Conservation (phyloP, 2,329 filamentous ascomycete genomes). For the Pestalotiopsis sp. region DNA sequence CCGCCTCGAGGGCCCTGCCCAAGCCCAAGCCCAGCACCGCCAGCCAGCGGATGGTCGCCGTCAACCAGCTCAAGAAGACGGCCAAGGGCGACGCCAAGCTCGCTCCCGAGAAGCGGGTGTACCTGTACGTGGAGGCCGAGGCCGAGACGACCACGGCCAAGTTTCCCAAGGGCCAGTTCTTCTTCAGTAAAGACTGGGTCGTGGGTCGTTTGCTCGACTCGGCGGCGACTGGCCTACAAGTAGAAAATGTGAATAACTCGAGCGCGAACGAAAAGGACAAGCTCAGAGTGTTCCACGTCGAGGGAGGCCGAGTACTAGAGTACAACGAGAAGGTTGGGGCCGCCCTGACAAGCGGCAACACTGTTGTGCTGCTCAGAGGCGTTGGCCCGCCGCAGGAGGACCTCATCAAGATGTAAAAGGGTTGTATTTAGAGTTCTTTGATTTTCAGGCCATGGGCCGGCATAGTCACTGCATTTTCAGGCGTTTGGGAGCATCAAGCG, state of each 20-base stretch:
- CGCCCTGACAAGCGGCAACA: conserved; percentile 79
- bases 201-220: conserved; percentile 81
- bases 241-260: conserved; percentile 83
- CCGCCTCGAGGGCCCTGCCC: conserved; percentile 60
- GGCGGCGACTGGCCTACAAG: conserved; percentile 75
- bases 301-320: conserved; percentile 82
- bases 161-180: conserved; percentile 80
- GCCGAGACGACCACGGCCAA: conserved; percentile 84
- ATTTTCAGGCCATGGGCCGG: background rate
- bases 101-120: conserved; percentile 81
- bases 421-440: too few species aligned
- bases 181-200: conserved; percentile 85
- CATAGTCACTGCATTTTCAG: conserved; percentile 18
- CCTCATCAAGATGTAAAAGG: conserved; percentile 62
- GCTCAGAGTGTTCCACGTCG: conserved; percentile 88
- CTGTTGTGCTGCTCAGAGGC: conserved; percentile 83
- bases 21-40: conserved; percentile 66
- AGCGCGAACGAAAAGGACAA: conserved; percentile 76
- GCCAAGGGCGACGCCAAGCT: conserved; percentile 91
- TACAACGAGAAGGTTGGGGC: conserved; percentile 85
- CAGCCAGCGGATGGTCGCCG: conserved; percentile 66
- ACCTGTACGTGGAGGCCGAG: conserved; percentile 88
- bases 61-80: conserved; percentile 79
- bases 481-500: conserved; percentile 18
- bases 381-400: conserved; percentile 75